Conservation (phyloP, 2,329 filamentous ascomycete genomes). For the Paraphoma sp. region DNA sequence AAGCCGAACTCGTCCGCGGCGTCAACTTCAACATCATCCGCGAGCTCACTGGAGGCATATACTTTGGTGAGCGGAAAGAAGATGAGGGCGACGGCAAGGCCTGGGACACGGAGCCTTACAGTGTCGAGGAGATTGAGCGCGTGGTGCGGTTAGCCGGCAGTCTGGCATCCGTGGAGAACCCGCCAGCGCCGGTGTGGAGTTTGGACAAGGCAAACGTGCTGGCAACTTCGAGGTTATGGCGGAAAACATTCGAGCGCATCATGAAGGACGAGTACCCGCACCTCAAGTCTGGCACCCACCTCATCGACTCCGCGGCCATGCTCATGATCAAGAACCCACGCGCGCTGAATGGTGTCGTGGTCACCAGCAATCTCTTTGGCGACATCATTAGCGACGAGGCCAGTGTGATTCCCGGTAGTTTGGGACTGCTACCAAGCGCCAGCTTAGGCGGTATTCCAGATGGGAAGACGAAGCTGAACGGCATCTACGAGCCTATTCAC, state of each 20-base stretch:
- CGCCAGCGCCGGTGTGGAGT: slow-evolving; percentile 80
- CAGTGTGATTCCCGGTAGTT: slow-evolving; percentile 87
- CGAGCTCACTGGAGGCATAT: slow-evolving; percentile 90
- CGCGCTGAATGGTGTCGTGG: slow-evolving; percentile 85
- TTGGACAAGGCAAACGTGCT: slow-evolving; percentile 97
- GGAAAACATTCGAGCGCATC: slow-evolving; percentile 82
- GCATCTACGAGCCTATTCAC: slow-evolving; percentile 98
- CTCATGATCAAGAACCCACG: slow-evolving; percentile 94
- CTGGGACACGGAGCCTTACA: slow-evolving; percentile 87
- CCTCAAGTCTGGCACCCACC: slow-evolving; percentile 82
- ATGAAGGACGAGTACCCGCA: slow-evolving; percentile 90
- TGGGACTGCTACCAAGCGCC: slow-evolving; percentile 87
- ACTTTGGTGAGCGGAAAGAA: slow-evolving; percentile 90
- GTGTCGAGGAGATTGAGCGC: slow-evolving; percentile 83
- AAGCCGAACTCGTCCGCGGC: slow-evolving; percentile 81
- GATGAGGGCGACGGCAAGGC: slow-evolving; percentile 77
- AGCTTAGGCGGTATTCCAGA: slow-evolving; percentile 87
- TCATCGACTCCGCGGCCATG: slow-evolving; percentile 98
- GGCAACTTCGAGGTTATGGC: slow-evolving; percentile 87
- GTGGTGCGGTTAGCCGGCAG: slow-evolving; percentile 82
- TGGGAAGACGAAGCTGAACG: slow-evolving; percentile 83
- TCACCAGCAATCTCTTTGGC: slow-evolving; percentile 93
- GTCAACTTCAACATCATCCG: slow-evolving; percentile 93
- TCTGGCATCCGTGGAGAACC: slow-evolving; percentile 78
- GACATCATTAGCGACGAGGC: slow-evolving; percentile 97